Evolutionary conservation across 345 rosid species (phyloP).

Genomic region (Eucalyptus curtisii): DNA sequence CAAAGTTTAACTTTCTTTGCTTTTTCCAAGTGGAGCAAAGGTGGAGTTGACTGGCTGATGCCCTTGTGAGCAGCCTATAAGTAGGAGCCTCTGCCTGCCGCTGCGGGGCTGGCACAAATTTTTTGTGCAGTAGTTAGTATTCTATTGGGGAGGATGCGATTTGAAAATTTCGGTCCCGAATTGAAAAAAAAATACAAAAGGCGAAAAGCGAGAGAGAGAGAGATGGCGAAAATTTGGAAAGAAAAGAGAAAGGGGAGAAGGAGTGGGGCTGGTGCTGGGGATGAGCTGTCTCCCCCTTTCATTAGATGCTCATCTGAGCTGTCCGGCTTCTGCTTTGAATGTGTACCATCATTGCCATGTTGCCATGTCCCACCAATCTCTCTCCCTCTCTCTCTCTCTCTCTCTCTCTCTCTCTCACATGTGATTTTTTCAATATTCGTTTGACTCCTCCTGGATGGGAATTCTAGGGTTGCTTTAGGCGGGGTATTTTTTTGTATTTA

Average conservation of each 20-base stretch:
- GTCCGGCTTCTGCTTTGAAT: background rate
- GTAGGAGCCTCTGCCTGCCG: background rate
- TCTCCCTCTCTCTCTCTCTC: background rate
- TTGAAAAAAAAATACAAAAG: background rate
- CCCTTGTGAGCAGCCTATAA: background rate
- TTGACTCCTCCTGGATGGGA: background rate
- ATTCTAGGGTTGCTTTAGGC: background rate
- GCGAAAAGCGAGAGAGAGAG: background rate
- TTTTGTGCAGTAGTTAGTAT: background rate
- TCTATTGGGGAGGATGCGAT: background rate
- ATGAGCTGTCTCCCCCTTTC: constrained; percentile 7
- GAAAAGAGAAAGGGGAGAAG: background rate
- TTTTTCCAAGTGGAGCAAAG: background rate
- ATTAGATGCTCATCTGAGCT: constrained; percentile 6
- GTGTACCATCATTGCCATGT: background rate
- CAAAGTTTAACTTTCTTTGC: background rate
- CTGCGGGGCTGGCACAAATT: background rate
- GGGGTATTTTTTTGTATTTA: background rate
- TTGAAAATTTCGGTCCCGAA: background rate
- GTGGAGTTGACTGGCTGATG: background rate
- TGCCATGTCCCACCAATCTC: background rate
- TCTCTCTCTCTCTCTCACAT: background rate
- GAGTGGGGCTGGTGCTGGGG: background rate
- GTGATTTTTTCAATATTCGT: background rate
- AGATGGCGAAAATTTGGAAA: background rate